Evolutionary conservation across 371 early-diverging fungal genomes (phyloP), one percentile per base, ranked within the genome.

Genomic region (Saksenaea vasiformis): DNA sequence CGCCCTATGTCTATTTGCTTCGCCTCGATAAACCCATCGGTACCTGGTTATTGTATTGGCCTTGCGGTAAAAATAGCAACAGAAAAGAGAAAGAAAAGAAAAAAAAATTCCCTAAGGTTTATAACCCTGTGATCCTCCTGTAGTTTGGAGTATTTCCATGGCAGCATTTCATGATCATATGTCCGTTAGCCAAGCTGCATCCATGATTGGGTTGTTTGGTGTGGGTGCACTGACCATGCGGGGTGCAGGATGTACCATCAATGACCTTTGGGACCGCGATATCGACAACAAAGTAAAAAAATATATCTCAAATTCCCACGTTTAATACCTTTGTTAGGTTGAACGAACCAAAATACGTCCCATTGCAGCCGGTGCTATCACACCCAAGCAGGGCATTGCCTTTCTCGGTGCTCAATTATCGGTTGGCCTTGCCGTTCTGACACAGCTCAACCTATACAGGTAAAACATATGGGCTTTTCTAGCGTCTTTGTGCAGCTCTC

Each of bases 241-340:
- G 24, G 95, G 97, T 2, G 98, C 97, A 22, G 98, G 97, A 22
- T 98, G 98, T 77, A 95, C 95, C 0, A 92, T 98, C 64, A 98
- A 98, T 73, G 98, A 98, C 71, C 77, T 98, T 67, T 97, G 97
- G 98, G 98, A 98, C 73, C 74, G 86, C 34, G 87, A 94, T 60
- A 85, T 95, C 44, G 98, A 98, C 73, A 85, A 85, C 54, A 87
- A 85, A 77, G 90, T 85, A 4, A 10, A 47, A 15, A 34, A 10
- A 57, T 15, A 0, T 8, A 8, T 15, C 5, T 17, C 4, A 44
- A 17, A 27, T 27, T 4, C 61, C 34, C 15, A 35, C 13, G 13
- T 34, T 19, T 44, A 13, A 39, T 54, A 3, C 19, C n/a, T n/a
- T 7, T 9, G 54, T 28, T 67, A 85, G 85, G 96, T 96, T 0